Percentiles rank a stretch among this genome's conserved stretches.
These are phyloP conservation scores for Agarophyton chilense DNA, from an alignment of 23 red algal genomes.

Conservation along the genomic window DNA sequence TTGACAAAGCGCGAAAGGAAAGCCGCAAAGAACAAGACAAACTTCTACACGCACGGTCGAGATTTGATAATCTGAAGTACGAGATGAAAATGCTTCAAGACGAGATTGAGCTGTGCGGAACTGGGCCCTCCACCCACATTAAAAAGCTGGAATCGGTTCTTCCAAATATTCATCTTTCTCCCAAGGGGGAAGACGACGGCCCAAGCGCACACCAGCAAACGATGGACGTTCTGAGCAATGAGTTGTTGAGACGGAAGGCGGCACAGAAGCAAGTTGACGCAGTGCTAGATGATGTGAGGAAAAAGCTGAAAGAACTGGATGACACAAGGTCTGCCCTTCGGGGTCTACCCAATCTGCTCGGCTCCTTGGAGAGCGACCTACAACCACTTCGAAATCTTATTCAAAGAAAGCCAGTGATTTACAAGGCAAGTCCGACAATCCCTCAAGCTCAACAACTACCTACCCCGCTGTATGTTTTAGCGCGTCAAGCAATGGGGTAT, in stretches of 20 bases:
- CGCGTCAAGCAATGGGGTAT: conserved; percentile 64
- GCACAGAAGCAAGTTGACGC: conserved; percentile 32
- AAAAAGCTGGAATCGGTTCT: too few relatives aligned
- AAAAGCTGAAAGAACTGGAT: conserved; percentile 8
- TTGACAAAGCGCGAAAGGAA: conserved; percentile 14
- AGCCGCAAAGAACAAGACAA: conserved; percentile 38
- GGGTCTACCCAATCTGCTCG: conserved; percentile 10
- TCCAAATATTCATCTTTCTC: background rate
- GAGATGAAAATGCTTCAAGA: conserved; percentile 40
- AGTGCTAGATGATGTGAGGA: background rate
- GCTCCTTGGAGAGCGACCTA: conserved; percentile 5
- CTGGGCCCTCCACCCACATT: background rate
- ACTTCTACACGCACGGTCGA: conserved; percentile 15
- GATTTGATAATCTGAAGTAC: conserved; percentile 45
- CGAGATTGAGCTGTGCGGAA: conserved; percentile 15
- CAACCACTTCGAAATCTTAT: conserved; percentile 31
- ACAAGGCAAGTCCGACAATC: background rate
- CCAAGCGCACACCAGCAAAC: background rate
- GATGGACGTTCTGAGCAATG: conserved; percentile 17
- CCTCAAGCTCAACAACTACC: conserved; percentile 51
- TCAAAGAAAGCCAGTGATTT: background rate
- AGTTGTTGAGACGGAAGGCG: conserved; percentile 26
- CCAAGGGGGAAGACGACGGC: conserved; percentile 1
- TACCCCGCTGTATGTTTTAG: conserved; percentile 71
- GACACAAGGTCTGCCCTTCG: conserved; percentile 7